Conservation (phyloP, 108 stramenopile genomes). For the Pinguiococcus pyrenoidosus region DNA sequence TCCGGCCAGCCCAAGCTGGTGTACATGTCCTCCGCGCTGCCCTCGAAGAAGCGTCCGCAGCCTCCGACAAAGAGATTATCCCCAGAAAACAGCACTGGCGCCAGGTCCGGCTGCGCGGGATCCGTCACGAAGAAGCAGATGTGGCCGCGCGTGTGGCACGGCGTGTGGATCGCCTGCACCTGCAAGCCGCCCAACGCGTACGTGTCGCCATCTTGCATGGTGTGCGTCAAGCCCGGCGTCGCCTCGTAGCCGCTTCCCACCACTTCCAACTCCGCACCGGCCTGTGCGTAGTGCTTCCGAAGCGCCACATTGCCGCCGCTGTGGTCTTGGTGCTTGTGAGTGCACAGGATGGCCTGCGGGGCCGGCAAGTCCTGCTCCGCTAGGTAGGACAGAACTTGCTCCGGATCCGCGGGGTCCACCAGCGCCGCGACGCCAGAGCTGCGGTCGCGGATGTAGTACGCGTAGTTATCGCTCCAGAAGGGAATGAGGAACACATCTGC, state of each 20-base stretch:
- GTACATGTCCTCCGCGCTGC: constrained; percentile 29
- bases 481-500: too few species aligned
- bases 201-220: constrained; percentile 36
- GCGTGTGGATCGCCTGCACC: constrained; percentile 40
- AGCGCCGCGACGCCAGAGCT: constrained; percentile 26
- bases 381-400: constrained; percentile 28
- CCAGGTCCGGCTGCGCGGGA: not conserved
- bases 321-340: constrained; percentile 63
- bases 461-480: constrained; percentile 42
- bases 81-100: constrained; percentile 46
- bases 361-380: constrained; percentile 28
- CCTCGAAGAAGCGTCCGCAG: constrained; percentile 49
- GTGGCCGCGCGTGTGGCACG: constrained; percentile 55
- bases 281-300: constrained; percentile 5
- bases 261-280: constrained; percentile 28
- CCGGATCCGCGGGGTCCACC: constrained; percentile 50
- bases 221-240: constrained; percentile 3
- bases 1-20: constrained; percentile 11
- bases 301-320: constrained; percentile 49
- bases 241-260: constrained; percentile 27
- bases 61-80: constrained; percentile 57
- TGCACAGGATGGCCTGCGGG: constrained; percentile 43
- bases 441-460: constrained; percentile 42
- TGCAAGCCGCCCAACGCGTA: constrained; percentile 29
- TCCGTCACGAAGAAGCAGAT: constrained; percentile 36